Percentiles rank a stretch among this genome's conserved stretches.
phyloP scores from a whole-genome alignment of 306 rosid genomes.

The Sicyos baderoa region DNA sequence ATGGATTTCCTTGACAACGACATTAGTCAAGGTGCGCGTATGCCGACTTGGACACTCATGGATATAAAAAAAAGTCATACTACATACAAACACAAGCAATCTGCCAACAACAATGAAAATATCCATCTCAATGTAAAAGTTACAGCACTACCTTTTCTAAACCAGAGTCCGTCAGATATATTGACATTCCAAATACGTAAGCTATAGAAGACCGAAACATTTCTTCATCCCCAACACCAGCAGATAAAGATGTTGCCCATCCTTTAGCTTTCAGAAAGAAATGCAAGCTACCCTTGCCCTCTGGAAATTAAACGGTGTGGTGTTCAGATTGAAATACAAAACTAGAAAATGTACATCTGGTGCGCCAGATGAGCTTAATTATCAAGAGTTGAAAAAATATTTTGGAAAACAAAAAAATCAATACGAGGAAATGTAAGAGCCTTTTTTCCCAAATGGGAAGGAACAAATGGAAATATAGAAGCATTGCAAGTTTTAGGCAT shows the following conservation, averaged over 20 bases:
- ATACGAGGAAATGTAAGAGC: neutral
- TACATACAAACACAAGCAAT: neutral
- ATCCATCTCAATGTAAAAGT: neutral
- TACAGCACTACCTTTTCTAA: slow-evolving; percentile 54
- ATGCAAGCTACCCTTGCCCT: slow-evolving; percentile 94
- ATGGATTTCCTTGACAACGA: no score
- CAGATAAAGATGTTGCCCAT: slow-evolving; percentile 80
- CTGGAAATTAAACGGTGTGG: slow-evolving; percentile 36
- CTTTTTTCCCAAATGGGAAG: neutral
- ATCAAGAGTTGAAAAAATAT: neutral
- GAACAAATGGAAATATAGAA: slow-evolving; percentile 8
- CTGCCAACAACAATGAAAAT: neutral
- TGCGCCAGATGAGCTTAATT: slow-evolving; percentile 2
- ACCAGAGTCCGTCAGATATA: slow-evolving; percentile 88
- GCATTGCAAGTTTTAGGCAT: neutral
- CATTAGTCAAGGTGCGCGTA: no score
- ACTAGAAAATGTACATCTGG: neutral
- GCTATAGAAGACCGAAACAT: slow-evolving; percentile 61
- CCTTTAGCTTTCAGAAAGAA: slow-evolving; percentile 71
- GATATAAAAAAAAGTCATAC: slow-evolving; percentile 1
- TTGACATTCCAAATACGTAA: slow-evolving; percentile 69
- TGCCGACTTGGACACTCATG: no score
- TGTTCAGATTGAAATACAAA: no score
- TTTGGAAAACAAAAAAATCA: neutral
- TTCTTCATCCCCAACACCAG: slow-evolving; percentile 91